Evolutionary conservation across 2,329 filamentous ascomycete genomes (phyloP), one percentile per base, ranked within the genome.

Genomic region (Lecanoromycetidae sp.): DNA sequence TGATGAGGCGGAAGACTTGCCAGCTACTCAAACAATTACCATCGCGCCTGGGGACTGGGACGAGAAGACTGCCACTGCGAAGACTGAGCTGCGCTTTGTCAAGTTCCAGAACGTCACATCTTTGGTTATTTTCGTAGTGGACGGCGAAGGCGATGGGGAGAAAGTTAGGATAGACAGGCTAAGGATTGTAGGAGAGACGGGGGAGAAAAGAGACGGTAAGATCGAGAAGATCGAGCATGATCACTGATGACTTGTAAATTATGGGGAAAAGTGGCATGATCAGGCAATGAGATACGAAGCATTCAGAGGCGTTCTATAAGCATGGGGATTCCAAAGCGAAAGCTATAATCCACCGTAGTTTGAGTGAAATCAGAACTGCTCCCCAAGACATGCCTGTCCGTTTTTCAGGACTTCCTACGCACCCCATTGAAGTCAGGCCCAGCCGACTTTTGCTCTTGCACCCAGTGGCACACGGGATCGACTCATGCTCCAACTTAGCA

Each of bases 31-130:
- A 66, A 75, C 73, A 44, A 78, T 95, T 50, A 81, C 81, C 57
- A 72, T 98, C 35, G 71, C 74, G 52, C 71, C 80, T 37, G 72
- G 75, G 44, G 86, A 94, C 60, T 98, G 91, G 90, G 84, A 87
- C 63, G 52, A 60, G 41, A 70, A 74, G 36, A 78, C 84, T 12
- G 82, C 80, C 43, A 90, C 85, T 7, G 82, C 79, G 12, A 84
- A 73, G 57, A 68, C 90, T 45, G 67, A 75, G 36, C 68, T 96
- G 57, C 84, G 88, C 12, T 95, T 90, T 60, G 91, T 98, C 66
- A 95, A 95, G 69, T 98, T 96, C 71, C 91, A 96, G 68, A 93
- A 87, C 61, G 84, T 95, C 45, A 83, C 79, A 50, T 91, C 81
- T 52, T 61, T 98, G 57, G 82, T 94, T 15, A 57, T 98, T 9